Evolutionary conservation across 2,329 filamentous ascomycete genomes (phyloP), one percentile per base, ranked within the genome.

Genomic region (Albophoma yamanashiensis): DNA sequence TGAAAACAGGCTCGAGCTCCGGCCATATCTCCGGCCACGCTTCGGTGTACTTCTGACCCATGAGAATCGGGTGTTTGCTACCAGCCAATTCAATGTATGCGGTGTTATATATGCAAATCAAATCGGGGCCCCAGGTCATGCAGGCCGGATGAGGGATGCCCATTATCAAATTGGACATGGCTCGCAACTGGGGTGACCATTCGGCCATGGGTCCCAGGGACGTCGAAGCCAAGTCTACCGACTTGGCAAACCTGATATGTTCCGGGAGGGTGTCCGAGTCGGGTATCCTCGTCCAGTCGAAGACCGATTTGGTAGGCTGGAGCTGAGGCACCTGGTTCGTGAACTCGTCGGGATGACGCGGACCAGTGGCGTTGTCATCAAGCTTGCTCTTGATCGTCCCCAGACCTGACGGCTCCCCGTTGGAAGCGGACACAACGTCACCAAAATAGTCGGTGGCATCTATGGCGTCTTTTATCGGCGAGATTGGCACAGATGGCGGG

Each of bases 161-260:
- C 89, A 94, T 92, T 65, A 95, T 85, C 52, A 93, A 74, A 70
- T 92, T 93, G 57, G 89, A 87, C 86, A 92, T 90, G 63, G 85
- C 83, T 59, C 91, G 82, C 56, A 94, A 74, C 66, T 92, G 88
- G 38, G 82, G 75, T 1, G 82, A 76, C 89, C 90, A 95, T 56
- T 79, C 75, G 63, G 89, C 87, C 25, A 94, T 91, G 0, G 89
- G 88, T 0, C 91, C 90, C 1, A 94, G 76, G 4, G 86, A 76
- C 1, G 90, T 94, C 0, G 81, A 76, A 2, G 82, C 82, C 91
- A 91, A 95, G 69, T 92, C 86, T 42, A 87, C 72, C 45, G 82
- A 85, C 43, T 88, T 83, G 22, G 87, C 87, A 65, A 93, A 89
- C 59, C 81, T 83, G 55, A 93, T 88, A 68, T 94, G 90, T 11